These are phyloP conservation scores for Sporothrix inflata DNA, from an alignment of 2,329 filamentous ascomycete species.

Conservation along the genomic window DNA sequence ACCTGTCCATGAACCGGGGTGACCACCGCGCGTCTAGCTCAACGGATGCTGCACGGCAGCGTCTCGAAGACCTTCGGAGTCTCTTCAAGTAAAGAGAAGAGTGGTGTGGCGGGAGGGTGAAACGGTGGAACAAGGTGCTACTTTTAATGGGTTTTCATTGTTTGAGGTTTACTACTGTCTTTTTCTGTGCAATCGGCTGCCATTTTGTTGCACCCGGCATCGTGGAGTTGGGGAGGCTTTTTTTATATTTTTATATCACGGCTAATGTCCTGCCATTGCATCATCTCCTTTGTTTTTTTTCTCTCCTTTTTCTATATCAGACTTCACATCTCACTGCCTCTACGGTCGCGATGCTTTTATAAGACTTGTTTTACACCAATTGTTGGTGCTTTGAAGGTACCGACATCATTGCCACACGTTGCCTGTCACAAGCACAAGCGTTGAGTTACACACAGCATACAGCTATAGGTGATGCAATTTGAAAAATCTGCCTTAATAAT, in stretches of 20 bases:
- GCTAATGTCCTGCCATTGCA: not conserved
- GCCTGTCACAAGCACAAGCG: not conserved
- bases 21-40: constrained; percentile 37
- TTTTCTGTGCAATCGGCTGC: not conserved
- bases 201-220: not conserved
- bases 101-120: not conserved
- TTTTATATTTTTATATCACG: constrained; percentile 2
- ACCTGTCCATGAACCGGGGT: constrained; percentile 55
- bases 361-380: not conserved
- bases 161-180: not conserved
- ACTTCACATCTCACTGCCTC: not conserved
- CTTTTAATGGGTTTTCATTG: not conserved
- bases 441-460: not conserved
- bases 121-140: not conserved
- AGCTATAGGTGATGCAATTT: constrained; percentile 16
- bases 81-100: constrained; percentile 48
- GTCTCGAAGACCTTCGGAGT: constrained; percentile 57
- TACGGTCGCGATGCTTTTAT: not conserved
- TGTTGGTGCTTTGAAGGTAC: no score
- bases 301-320: not conserved
- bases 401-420: no score
- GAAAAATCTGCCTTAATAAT: constrained; percentile 14
- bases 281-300: not conserved
- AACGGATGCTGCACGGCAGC: constrained; percentile 52
- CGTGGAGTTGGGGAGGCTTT: constrained; percentile 7